Conservation (phyloP, 139 green algal species). For the Deuterostichococcus epilithicus region DNA sequence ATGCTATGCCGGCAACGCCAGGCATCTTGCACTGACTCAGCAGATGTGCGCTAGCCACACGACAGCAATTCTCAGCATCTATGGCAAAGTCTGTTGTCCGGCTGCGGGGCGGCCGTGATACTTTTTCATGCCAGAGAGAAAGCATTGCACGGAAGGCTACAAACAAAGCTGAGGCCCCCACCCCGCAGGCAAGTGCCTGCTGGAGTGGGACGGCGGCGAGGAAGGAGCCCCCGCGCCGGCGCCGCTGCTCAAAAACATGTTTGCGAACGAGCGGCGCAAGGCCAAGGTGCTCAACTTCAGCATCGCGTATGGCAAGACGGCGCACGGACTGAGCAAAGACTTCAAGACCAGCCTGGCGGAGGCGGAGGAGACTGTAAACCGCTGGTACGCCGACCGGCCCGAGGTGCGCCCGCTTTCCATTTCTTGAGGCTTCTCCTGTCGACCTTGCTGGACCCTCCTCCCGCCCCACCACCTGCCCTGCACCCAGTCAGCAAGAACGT, state of each 20-base stretch:
- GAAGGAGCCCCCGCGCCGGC: constrained; percentile 37
- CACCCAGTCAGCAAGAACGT: too few species aligned
- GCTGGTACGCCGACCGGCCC: constrained; percentile 75
- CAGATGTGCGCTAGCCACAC: too few species aligned
- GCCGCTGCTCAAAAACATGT: constrained; percentile 91
- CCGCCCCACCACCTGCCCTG: too few species aligned
- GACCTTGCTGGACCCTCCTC: too few species aligned
- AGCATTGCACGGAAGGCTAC: too few species aligned
- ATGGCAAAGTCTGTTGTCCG: too few species aligned
- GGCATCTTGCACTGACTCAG: too few species aligned
- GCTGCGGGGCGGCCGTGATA: too few species aligned
- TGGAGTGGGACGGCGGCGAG: constrained; percentile 66
- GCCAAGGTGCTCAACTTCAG: constrained; percentile 98
- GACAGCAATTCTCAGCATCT: too few species aligned
- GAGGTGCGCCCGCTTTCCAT: constrained; percentile 49
- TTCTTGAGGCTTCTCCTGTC: not conserved
- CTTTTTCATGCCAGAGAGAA: too few species aligned
- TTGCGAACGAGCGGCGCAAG: constrained; percentile 66
- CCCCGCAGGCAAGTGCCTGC: constrained; percentile 44
- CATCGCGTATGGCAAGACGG: constrained; percentile 98
- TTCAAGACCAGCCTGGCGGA: constrained; percentile 79
- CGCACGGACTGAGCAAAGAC: constrained; percentile 90
- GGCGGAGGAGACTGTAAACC: constrained; percentile 82
- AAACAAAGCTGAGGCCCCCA: not conserved
- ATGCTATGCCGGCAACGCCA: too few species aligned